These are phyloP conservation scores for Penicillium sp. DNA, from an alignment of 2,329 filamentous ascomycete species.

Conservation along the genomic window DNA sequence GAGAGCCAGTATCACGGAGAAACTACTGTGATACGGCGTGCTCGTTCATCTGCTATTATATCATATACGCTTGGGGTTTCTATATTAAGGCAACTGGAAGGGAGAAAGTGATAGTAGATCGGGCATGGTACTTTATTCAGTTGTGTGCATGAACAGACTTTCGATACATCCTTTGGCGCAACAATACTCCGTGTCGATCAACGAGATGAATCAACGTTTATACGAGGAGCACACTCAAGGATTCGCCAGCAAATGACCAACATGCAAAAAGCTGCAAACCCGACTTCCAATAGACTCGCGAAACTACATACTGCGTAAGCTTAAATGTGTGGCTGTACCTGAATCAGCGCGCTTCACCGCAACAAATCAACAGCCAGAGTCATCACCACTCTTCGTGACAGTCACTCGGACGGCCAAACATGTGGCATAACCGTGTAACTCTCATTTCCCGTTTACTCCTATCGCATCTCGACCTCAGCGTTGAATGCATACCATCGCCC, in stretches of 20 bases:
- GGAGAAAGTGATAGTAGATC: no score
- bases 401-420: not conserved
- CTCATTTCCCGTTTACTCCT: not conserved
- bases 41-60: not conserved
- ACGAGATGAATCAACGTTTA: not conserved
- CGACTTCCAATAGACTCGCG: not conserved
- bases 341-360: not conserved
- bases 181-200: not conserved
- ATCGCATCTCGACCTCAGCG: not conserved
- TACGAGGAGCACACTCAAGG: not conserved
- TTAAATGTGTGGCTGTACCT: conserved; percentile 4
- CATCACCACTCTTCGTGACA: not conserved
- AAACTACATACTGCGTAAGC: no score
- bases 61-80: not conserved
- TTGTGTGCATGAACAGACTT: no score
- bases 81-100: no score
- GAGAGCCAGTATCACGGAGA: conserved; percentile 3
- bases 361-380: conserved; percentile 3
- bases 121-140: no score
- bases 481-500: not conserved
- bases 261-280: not conserved
- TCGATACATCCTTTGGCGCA: no score
- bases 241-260: not conserved
- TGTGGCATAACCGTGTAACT: not conserved
- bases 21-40: conserved; percentile 4